Conservation (phyloP, 805 yeast genomes). For the Wickerhamiella spandovensis region DNA sequence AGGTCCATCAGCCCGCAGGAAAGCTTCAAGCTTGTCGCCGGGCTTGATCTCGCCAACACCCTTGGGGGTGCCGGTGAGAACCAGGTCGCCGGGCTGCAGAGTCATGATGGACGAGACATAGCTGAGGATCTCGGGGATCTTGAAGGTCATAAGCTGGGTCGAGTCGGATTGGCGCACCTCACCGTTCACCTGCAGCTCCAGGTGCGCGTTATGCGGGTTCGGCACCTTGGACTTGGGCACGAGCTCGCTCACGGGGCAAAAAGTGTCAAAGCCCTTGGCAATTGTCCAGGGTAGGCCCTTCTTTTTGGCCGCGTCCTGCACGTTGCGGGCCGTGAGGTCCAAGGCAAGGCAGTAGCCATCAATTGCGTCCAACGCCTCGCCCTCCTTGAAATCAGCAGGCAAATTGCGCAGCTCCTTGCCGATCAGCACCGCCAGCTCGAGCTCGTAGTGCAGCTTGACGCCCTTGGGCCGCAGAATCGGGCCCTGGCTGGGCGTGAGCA, state of each 20-base stretch:
- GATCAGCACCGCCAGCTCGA: conserved; percentile 74
- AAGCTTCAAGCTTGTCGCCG: conserved; percentile 66
- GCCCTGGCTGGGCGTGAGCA: conserved; percentile 52
- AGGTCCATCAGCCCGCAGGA: conserved; percentile 42
- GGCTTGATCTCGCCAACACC: conserved; percentile 82
- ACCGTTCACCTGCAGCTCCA: conserved; percentile 58
- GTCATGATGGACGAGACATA: conserved; percentile 86
- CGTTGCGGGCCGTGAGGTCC: conserved; percentile 91
- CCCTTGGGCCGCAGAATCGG: conserved; percentile 78
- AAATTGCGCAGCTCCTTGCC: conserved; percentile 50
- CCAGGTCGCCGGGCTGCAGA: conserved; percentile 75
- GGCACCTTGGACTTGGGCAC: conserved; percentile 54
- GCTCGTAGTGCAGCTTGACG: conserved; percentile 75
- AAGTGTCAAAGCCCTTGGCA: conserved; percentile 94
- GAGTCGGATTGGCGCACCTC: conserved; percentile 52
- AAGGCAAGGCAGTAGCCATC: conserved; percentile 82
- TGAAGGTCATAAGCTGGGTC: conserved; percentile 76
- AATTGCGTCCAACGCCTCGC: conserved; percentile 65
- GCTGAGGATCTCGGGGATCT: conserved; percentile 65
- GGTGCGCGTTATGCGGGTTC: conserved; percentile 59
- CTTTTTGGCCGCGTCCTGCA: conserved; percentile 85
- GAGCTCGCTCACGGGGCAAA: conserved; percentile 69
- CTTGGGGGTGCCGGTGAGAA: conserved; percentile 93
- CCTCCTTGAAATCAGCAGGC: conserved; percentile 39
- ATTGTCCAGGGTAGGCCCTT: conserved; percentile 95